Base-by-base conservation (phyloP, 148 eudicot species). In the Suaeda aralocaspica region DNA sequence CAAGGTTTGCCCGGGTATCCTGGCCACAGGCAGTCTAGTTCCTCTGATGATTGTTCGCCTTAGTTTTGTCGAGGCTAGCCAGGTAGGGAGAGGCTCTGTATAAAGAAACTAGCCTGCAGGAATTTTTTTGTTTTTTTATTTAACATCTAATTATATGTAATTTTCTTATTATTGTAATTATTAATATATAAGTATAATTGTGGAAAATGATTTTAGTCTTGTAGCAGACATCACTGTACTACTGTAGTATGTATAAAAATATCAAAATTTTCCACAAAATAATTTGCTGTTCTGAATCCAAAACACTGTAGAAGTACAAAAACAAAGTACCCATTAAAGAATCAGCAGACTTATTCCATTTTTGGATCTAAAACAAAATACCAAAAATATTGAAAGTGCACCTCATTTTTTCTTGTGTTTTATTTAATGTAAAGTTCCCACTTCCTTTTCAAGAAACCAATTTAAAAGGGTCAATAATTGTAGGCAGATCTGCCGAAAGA, bases 21-120 rank as follows among this genome's bases (percentile, higher is more conserved):
- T n/a, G 75, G 70, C 42, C 81, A 55, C 56, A 73, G 78, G 74
- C 84, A 82, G 58, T 72, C 69, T 49, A 85, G 82, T 71, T 84
- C 82, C 53, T 88, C 89, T 2, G 90, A 84, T 49, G 92, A 85
- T 24, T 90, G 73, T 64, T 74, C 85, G 53, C 73, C 80, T 10
- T 84, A 76, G 73, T 28, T 52, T 59, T 76, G 66, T 59, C 57
- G 60, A 67, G 69, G 67, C 64, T 71, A 66, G 72, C 74, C 59
- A 59, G 71, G 55, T 66, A 65, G 67, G 62, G 41, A 72, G 69
- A 59, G 69, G 64, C 72, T 72, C 73, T 76, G 79, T 80, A 78
- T 72, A 75, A 71, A 74, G 77, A 77, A 67, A 68, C 64, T 58
- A 51, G 61, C 77, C 45, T 73, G 41, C 74, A 78, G 78, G 70